These are phyloP conservation scores for Neospora caninum DNA, from an alignment of 169 alveolate species.

Conservation along the genomic window DNA sequence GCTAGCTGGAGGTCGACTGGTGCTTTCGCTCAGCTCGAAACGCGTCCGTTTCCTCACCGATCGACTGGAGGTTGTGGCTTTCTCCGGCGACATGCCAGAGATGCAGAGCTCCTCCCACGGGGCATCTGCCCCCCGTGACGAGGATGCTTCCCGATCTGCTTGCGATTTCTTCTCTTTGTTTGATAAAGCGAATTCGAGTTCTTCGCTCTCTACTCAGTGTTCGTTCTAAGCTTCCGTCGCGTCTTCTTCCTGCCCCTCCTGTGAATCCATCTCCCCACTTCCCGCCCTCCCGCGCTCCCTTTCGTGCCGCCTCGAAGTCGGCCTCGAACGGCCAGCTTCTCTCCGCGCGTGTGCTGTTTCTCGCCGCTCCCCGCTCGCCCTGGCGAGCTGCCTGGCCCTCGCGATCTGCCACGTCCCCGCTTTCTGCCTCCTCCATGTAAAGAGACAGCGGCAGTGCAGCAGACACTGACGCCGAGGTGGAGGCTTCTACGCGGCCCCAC, in stretches of 20 bases:
- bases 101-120: constrained; percentile 57
- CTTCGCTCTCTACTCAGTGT: background rate
- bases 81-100: constrained; percentile 40
- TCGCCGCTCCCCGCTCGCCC: background rate
- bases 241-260: background rate
- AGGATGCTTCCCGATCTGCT: background rate
- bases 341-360: background rate
- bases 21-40: no score
- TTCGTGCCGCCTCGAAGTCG: background rate
- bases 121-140: constrained; percentile 58
- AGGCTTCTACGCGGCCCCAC: background rate
- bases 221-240: background rate
- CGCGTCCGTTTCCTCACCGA: background rate
- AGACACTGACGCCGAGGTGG: background rate
- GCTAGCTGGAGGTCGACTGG: no score
- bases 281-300: background rate
- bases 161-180: background rate
- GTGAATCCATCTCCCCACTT: background rate
- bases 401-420: background rate
- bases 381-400: background rate
- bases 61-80: background rate
- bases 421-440: background rate
- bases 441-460: background rate
- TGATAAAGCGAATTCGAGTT: background rate
- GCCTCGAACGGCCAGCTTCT: background rate